phyloP scores from a whole-genome alignment of 768 basidiomycete species.

The Heimioporus sp. region DNA sequence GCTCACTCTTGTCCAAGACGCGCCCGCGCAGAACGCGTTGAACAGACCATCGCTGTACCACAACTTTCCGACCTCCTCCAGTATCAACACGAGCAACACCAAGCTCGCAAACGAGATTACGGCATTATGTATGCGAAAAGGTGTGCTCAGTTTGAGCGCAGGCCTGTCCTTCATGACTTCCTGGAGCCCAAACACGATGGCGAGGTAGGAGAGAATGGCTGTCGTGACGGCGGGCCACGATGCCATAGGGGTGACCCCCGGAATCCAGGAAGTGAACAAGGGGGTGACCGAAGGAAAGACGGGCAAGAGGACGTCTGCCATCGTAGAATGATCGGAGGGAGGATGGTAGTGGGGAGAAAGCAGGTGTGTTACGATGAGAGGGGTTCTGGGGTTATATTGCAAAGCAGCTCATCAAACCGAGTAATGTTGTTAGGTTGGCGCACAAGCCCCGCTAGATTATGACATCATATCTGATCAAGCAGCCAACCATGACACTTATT shows the following conservation, averaged over 20 bases:
- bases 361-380: no score
- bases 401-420: no score
- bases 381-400: no score
- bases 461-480: no score
- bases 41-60: conserved; percentile 69
- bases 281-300: conserved; percentile 41
- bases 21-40: conserved; percentile 66
- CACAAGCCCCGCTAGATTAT: no score
- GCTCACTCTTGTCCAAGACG: conserved; percentile 80
- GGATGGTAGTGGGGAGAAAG: no score
- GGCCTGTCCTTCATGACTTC: conserved; percentile 76
- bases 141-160: conserved; percentile 65
- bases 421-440: no score
- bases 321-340: neutral
- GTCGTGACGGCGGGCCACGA: conserved; percentile 64
- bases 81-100: conserved; percentile 73
- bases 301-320: conserved; percentile 4
- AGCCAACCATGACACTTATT: no score
- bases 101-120: conserved; percentile 80
- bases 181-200: conserved; percentile 77
- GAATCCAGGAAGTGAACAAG: conserved; percentile 62
- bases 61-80: conserved; percentile 82
- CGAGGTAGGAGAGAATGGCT: conserved; percentile 76
- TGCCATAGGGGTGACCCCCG: conserved; percentile 77
- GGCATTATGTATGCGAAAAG: conserved; percentile 86